phyloP scores from a whole-genome alignment of 2,329 filamentous ascomycete genomes.

The Alternaria dauci region DNA sequence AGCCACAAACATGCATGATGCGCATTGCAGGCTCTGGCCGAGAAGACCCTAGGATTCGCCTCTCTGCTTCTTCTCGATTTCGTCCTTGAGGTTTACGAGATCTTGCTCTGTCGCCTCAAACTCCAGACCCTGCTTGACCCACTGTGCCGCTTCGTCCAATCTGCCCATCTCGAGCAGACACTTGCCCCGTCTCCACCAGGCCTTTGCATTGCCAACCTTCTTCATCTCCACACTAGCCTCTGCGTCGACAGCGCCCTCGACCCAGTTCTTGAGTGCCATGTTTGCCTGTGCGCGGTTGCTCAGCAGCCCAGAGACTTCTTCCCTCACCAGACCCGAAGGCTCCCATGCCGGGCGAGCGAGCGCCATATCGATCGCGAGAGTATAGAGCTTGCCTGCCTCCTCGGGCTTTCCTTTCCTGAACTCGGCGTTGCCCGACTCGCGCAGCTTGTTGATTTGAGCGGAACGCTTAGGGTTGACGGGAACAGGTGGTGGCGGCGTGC shows the following conservation, averaged over 20 bases:
- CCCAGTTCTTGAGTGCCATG: slow-evolving; percentile 83
- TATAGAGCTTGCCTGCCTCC: slow-evolving; percentile 83
- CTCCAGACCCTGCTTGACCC: slow-evolving; percentile 80
- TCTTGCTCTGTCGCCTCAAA: slow-evolving; percentile 72
- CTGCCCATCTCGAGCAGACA: slow-evolving; percentile 92
- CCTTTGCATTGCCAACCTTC: slow-evolving; percentile 87
- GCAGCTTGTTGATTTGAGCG: slow-evolving; percentile 87
- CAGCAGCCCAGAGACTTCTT: slow-evolving; percentile 82
- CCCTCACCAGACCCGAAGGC: slow-evolving; percentile 79
- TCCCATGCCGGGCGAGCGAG: slow-evolving; percentile 85
- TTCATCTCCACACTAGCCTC: slow-evolving; percentile 89
- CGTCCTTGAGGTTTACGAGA: slow-evolving; percentile 46
- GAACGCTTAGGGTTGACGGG: slow-evolving; percentile 93
- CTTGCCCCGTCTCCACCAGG: slow-evolving; percentile 87
- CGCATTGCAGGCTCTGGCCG: neutral
- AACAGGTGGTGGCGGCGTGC: slow-evolving; percentile 82
- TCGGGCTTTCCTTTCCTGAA: slow-evolving; percentile 79
- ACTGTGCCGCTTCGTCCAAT: slow-evolving; percentile 80
- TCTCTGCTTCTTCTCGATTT: slow-evolving; percentile 58
- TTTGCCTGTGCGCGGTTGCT: slow-evolving; percentile 90
- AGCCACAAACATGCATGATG: neutral
- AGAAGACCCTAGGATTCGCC: slow-evolving; percentile 6
- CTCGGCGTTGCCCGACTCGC: slow-evolving; percentile 83
- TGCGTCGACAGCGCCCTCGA: slow-evolving; percentile 86
- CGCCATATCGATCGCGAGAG: slow-evolving; percentile 90